Conservation (phyloP, 2,329 filamentous ascomycete genomes). For the Aureobasidium namibiae region DNA sequence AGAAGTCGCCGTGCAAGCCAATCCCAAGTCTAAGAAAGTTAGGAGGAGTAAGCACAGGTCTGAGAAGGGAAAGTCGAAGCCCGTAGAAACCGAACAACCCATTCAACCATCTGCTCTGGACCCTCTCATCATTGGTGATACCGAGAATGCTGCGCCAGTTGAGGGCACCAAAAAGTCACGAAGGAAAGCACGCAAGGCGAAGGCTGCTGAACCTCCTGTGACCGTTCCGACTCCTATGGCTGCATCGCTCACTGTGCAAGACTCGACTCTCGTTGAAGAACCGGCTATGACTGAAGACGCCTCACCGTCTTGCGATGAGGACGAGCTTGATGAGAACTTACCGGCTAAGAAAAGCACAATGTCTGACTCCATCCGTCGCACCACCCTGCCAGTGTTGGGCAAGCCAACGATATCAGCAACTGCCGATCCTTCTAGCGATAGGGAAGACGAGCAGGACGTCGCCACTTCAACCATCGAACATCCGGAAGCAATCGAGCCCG, state of each 20-base stretch:
- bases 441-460: neutral
- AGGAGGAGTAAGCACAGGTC: conserved; percentile 1
- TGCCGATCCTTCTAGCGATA: neutral
- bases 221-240: neutral
- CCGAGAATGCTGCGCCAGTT: neutral
- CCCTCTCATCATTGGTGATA: neutral
- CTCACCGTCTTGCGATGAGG: neutral
- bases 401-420: conserved; percentile 2
- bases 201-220: neutral
- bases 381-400: neutral
- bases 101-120: neutral
- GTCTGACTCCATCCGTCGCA: neutral
- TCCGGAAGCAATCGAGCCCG: neutral
- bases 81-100: neutral
- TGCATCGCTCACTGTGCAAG: neutral
- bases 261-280: neutral
- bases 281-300: neutral
- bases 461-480: neutral
- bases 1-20: neutral
- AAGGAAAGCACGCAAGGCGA: neutral
- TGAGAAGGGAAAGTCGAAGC: neutral
- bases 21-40: conserved; percentile 2
- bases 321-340: neutral
- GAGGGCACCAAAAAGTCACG: neutral
- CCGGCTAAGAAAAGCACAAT: neutral